Conservation (phyloP, 306 rosid species). For the Alnus rubra region DNA sequence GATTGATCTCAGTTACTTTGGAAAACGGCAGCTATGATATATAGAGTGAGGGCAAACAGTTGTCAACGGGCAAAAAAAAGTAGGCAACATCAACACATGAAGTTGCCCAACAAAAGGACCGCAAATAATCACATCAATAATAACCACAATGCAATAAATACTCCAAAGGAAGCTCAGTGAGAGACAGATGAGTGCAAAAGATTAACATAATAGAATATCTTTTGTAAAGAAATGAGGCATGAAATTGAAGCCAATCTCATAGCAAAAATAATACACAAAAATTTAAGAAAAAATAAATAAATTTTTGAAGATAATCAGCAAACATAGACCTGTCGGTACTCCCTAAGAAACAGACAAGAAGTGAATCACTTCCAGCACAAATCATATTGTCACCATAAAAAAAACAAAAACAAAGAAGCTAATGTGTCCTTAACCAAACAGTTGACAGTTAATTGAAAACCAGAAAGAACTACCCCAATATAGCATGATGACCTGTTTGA, state of each 20-base stretch:
- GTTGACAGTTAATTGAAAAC: background rate
- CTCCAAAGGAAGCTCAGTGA: background rate
- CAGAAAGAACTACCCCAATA: background rate
- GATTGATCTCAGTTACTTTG: background rate
- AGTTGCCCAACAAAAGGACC: background rate
- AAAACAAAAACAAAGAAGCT: background rate
- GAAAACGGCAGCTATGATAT: background rate
- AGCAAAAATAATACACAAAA: background rate
- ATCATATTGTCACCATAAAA: background rate
- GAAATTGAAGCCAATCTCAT: background rate
- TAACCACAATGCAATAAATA: background rate
- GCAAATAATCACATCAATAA: background rate
- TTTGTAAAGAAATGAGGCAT: background rate
- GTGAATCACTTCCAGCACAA: background rate
- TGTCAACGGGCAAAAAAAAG: background rate
- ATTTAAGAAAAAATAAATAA: background rate
- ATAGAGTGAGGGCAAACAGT: background rate
- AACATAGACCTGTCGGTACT: background rate
- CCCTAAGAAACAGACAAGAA: background rate
- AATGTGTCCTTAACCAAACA: background rate
- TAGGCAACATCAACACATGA: background rate
- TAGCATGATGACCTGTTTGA: constrained; percentile 2
- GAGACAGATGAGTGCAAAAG: background rate
- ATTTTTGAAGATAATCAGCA: background rate
- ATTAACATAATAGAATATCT: background rate